phyloP scores from a whole-genome alignment of 768 basidiomycete genomes.

The Hericium erinaceus region DNA sequence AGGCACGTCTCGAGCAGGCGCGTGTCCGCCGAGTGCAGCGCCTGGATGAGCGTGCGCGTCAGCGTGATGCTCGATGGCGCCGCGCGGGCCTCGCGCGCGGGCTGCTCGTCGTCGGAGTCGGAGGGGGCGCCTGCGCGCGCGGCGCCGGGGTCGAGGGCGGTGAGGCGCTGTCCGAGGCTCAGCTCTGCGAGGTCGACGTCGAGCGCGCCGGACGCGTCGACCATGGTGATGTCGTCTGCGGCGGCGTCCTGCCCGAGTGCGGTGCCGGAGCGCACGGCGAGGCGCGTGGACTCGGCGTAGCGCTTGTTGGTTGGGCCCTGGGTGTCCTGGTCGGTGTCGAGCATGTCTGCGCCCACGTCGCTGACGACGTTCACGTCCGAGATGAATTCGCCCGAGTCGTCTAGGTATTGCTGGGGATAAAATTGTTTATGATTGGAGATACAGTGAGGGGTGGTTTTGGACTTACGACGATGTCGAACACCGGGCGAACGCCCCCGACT shows the following conservation, averaged over 20 bases:
- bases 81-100: constrained; percentile 15
- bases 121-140: constrained; percentile 28
- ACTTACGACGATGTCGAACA: constrained; percentile 54
- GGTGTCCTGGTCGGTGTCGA: constrained; percentile 12
- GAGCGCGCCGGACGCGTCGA: constrained; percentile 56
- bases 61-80: constrained; percentile 67
- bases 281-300: constrained; percentile 52
- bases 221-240: constrained; percentile 39
- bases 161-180: constrained; percentile 83
- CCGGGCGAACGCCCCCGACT: constrained; percentile 45
- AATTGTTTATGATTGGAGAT: not conserved
- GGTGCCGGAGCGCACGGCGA: constrained; percentile 59
- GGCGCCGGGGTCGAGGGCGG: constrained; percentile 49
- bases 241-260: constrained; percentile 51
- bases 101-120: constrained; percentile 5
- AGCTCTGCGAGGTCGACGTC: constrained; percentile 86
- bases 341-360: constrained; percentile 23
- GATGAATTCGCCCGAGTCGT: constrained; percentile 44
- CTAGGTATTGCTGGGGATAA: constrained; percentile 40
- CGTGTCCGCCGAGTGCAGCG: constrained; percentile 89
- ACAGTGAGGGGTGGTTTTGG: not conserved
- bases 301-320: constrained; percentile 48
- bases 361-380: constrained; percentile 36
- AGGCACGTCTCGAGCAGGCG: constrained; percentile 82
- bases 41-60: constrained; percentile 91